Evolutionary conservation across 176 grass and related monocot genomes (phyloP), one percentile per base, ranked within the genome.

Genomic region (Pontederia crassipes): DNA sequence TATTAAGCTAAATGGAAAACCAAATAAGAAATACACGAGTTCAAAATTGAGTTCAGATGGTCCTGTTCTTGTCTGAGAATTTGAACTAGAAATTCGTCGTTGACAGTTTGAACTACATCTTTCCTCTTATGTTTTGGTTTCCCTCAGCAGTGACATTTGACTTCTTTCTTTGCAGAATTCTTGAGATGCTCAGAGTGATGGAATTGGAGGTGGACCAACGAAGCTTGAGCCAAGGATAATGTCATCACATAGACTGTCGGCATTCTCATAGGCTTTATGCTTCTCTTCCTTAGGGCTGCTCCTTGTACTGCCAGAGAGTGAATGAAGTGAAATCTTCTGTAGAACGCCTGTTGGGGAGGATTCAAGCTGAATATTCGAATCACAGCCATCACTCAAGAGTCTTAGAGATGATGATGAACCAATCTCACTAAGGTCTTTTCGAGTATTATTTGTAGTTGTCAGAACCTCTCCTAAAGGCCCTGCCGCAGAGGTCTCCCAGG

Each of bases 221-320:
- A 96, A 68, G 65, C 78, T 68, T 16, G 92, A 86, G 65, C 92
- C 81, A 8, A 68, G 52, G 20, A 24, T 24, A 3, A 96, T 83
- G 72, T 90, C 86, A 15, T 85, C 75, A 8, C 75, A 62, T 32
- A 62, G 47, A 47, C 75, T 82, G 60, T 61, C 40, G 10, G 53
- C 52, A 28, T 78, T 79, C 20, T 87, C 87, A 46, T 90, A 83
- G 2, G 74, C 62, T 17, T 73, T 71, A 12, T 83, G 80, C 65
- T 73, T 79, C 64, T 92, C 93, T 65, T 76, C 66, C 64, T 79
- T 78, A 29, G 93, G 93, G 69, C 93, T 98, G 65, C 93, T 98
- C 14, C 93, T 84, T 0, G 93, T 85, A 75, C 93, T 92, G 28
- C 84, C 85, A 17, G 87, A 86, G 17, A 98, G 66, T 9, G 93